Percentiles rank a stretch among this genome's conserved stretches.
phyloP scores from a whole-genome alignment of 768 basidiomycete genomes.

The Suillus ampliporus region DNA sequence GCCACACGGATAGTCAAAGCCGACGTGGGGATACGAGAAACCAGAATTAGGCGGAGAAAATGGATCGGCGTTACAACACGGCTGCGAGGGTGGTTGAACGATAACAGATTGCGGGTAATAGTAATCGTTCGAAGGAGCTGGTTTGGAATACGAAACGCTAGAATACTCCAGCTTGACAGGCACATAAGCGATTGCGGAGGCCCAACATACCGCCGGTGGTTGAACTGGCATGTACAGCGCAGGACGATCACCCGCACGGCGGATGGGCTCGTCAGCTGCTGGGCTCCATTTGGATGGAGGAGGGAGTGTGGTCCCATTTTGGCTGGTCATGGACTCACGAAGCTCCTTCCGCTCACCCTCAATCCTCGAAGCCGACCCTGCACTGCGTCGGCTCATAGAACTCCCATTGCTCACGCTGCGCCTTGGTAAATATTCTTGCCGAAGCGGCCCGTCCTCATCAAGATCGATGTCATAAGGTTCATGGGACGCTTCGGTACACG shows the following conservation, averaged over 20 bases:
- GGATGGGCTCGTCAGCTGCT: conserved; percentile 76
- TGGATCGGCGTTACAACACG: conserved; percentile 59
- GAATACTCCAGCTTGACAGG: conserved; percentile 30
- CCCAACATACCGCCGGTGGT: conserved; percentile 43
- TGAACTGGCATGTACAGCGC: conserved; percentile 72
- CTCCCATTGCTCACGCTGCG: conserved; percentile 49
- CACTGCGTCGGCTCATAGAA: conserved; percentile 9
- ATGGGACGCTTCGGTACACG: conserved; percentile 33
- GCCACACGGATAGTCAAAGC: conserved; percentile 57
- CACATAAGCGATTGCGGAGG: conserved; percentile 19
- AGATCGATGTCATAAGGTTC: conserved; percentile 77
- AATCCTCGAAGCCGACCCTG: neutral
- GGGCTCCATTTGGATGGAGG: conserved; percentile 86
- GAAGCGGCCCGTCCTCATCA: conserved; percentile 81
- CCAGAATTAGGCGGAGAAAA: conserved; percentile 52
- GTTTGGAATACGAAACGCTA: conserved; percentile 26
- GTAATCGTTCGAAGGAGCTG: conserved; percentile 18
- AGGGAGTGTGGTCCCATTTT: conserved; percentile 50
- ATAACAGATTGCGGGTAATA: conserved; percentile 29
- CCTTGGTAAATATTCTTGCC: conserved; percentile 80
- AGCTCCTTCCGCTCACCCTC: conserved; percentile 1
- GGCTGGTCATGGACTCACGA: conserved; percentile 9
- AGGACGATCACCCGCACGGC: conserved; percentile 57
- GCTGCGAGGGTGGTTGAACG: conserved; percentile 61
- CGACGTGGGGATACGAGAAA: conserved; percentile 65